Conservation (phyloP, 2,329 filamentous ascomycete genomes). For the Microsporum canis region DNA sequence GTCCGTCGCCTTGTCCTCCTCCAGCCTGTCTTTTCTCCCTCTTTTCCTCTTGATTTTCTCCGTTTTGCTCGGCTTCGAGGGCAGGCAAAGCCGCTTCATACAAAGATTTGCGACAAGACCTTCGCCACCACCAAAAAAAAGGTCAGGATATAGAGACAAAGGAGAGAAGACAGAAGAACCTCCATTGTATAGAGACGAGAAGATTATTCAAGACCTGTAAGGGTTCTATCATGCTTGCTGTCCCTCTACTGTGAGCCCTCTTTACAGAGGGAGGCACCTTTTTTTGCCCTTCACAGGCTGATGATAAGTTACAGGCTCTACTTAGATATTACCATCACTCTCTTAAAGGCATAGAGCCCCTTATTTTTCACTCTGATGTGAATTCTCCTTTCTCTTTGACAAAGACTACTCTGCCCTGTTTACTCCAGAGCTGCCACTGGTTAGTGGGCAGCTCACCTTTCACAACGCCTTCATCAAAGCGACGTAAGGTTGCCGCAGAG, state of each 20-base stretch:
- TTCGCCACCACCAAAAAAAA: neutral
- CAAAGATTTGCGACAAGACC: neutral
- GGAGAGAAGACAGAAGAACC: neutral
- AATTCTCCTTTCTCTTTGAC: neutral
- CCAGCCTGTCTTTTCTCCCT: neutral
- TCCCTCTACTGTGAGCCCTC: neutral
- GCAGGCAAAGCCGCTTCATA: neutral
- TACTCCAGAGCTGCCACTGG: slow-evolving; percentile 31
- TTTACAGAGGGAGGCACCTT: neutral
- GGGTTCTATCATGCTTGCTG: neutral
- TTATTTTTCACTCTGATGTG: neutral
- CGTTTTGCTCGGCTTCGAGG: too few species aligned
- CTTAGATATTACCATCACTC: neutral
- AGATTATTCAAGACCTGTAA: neutral
- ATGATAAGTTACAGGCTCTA: too few species aligned
- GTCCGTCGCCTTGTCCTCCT: neutral
- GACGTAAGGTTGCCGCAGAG: slow-evolving; percentile 36
- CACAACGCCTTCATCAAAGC: slow-evolving; percentile 42
- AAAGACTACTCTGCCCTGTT: neutral
- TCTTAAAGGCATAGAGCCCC: neutral
- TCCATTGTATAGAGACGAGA: neutral
- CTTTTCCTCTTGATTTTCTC: neutral
- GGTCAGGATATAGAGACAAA: neutral
- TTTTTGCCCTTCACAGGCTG: neutral
- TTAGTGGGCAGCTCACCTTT: slow-evolving; percentile 35